Percentiles rank a stretch among this genome's conserved stretches.
Evolutionary conservation across 805 yeast species (phyloP).

Genomic region (Dipodascopsis tothii): DNA sequence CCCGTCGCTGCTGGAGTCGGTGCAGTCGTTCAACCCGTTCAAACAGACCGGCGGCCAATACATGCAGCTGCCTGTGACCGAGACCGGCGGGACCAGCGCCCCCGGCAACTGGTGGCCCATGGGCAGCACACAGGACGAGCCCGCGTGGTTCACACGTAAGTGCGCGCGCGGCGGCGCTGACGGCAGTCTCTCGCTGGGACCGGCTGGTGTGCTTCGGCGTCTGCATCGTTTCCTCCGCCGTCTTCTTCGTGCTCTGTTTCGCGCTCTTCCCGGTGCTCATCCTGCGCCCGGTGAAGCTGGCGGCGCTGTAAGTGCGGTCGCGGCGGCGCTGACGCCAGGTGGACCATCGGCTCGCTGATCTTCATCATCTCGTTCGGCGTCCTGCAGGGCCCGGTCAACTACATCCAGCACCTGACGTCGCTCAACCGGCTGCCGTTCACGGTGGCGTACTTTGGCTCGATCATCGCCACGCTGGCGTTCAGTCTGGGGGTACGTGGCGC

Average conservation of each 20-base stretch:
- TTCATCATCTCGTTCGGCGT: slow-evolving; percentile 86
- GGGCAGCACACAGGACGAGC: slow-evolving; percentile 44
- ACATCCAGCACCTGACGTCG: slow-evolving; percentile 64
- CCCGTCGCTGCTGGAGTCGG: slow-evolving; percentile 9
- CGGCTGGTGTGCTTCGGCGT: slow-evolving; percentile 68
- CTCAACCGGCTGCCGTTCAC: slow-evolving; percentile 75
- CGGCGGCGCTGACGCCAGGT: slow-evolving; percentile 28
- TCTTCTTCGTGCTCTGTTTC: slow-evolving; percentile 75
- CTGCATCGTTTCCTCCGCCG: slow-evolving; percentile 66
- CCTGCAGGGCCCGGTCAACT: slow-evolving; percentile 85
- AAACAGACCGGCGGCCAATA: slow-evolving; percentile 32
- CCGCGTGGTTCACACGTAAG: slow-evolving; percentile 56
- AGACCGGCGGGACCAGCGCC: slow-evolving; percentile 42
- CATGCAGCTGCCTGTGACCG: slow-evolving; percentile 56
- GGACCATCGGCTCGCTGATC: slow-evolving; percentile 86
- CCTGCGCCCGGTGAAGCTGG: slow-evolving; percentile 84
- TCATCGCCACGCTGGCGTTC: slow-evolving; percentile 68
- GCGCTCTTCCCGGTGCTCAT: slow-evolving; percentile 84
- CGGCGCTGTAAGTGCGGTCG: slow-evolving; percentile 32
- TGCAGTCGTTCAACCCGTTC: slow-evolving; percentile 17
- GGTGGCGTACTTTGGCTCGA: slow-evolving; percentile 69
- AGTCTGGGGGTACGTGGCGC: slow-evolving; percentile 43
- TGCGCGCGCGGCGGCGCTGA: background rate
- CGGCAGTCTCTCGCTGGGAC: slow-evolving; percentile 58
- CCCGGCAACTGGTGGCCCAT: no score